These are phyloP conservation scores for Starmerella floricola DNA, from an alignment of 805 yeast species.

Conservation along the genomic window DNA sequence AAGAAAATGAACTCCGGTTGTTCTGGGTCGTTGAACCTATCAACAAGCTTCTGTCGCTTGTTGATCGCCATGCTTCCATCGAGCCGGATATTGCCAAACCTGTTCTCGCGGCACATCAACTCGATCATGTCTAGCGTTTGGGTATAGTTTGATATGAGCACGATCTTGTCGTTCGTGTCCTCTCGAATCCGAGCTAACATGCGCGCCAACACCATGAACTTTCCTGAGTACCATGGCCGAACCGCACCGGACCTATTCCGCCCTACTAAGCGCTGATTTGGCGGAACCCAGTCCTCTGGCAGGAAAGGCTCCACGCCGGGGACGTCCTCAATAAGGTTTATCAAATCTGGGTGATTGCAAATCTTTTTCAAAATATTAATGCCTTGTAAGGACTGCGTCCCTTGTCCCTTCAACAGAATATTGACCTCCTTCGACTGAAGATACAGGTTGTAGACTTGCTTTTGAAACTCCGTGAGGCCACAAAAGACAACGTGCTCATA, in stretches of 20 bases:
- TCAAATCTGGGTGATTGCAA: conserved; percentile 85
- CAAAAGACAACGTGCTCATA: conserved; percentile 96
- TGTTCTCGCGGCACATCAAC: conserved; percentile 59
- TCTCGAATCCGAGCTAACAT: conserved; percentile 62
- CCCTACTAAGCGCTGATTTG: conserved; percentile 27
- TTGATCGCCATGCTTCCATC: conserved; percentile 90
- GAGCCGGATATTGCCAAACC: conserved; percentile 66
- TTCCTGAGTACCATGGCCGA: conserved; percentile 75
- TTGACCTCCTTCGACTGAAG: conserved; percentile 68
- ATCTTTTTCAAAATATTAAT: conserved; percentile 80
- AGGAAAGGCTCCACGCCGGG: conserved; percentile 46
- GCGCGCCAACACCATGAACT: conserved; percentile 71
- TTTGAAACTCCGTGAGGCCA: conserved; percentile 67
- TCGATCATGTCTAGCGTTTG: conserved; percentile 88
- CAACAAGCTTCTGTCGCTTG: conserved; percentile 87
- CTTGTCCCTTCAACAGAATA: conserved; percentile 40
- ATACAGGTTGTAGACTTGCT: conserved; percentile 55
- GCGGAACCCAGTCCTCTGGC: conserved; percentile 62
- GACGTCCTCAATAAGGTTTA: conserved; percentile 66
- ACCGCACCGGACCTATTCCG: conserved; percentile 55
- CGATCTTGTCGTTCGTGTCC: conserved; percentile 90
- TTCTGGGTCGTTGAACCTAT: conserved; percentile 79
- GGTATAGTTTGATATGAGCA: conserved; percentile 85
- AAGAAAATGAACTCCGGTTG: conserved; percentile 79
- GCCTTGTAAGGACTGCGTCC: conserved; percentile 78